Conservation (phyloP, 2,329 filamentous ascomycete species). For the Ilyonectria destructans region DNA sequence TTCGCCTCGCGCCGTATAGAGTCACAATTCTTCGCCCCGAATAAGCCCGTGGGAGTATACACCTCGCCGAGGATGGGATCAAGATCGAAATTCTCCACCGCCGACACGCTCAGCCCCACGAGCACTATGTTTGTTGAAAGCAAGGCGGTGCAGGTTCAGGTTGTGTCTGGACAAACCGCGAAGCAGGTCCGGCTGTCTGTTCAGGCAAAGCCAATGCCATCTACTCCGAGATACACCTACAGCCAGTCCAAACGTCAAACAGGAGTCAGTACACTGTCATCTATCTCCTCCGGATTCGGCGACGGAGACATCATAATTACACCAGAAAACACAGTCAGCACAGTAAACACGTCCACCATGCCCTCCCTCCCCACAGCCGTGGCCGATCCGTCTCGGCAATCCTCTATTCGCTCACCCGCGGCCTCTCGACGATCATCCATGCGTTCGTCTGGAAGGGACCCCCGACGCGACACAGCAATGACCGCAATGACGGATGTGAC, state of each 20-base stretch:
- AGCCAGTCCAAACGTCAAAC: conserved; percentile 48
- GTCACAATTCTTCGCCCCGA: conserved; percentile 45
- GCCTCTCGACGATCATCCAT: conserved; percentile 18
- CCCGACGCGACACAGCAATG: conserved; percentile 66
- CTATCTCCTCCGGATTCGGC: conserved; percentile 76
- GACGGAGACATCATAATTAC: conserved; percentile 72
- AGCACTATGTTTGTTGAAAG: conserved; percentile 46
- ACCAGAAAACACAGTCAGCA: conserved; percentile 47
- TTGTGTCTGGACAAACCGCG: conserved; percentile 41
- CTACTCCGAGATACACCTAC: conserved; percentile 33
- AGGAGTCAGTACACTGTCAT: conserved; percentile 69
- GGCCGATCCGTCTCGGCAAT: conserved; percentile 31
- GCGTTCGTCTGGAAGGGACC: conserved; percentile 19
- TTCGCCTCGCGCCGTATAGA: conserved; percentile 39
- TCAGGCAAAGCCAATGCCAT: conserved; percentile 38
- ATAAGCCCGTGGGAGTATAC: conserved; percentile 41
- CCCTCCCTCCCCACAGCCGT: conserved; percentile 34
- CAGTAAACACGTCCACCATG: conserved; percentile 31
- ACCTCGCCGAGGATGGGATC: conserved; percentile 32
- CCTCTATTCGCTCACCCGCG: conserved; percentile 37
- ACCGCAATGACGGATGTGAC: conserved; percentile 69
- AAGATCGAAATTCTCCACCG: conserved; percentile 33
- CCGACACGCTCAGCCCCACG: conserved; percentile 42
- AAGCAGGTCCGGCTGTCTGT: conserved; percentile 31
- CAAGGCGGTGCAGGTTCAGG: conserved; percentile 41